Base-by-base conservation (phyloP, 306 rosid genomes). In the Rosa persica region DNA sequence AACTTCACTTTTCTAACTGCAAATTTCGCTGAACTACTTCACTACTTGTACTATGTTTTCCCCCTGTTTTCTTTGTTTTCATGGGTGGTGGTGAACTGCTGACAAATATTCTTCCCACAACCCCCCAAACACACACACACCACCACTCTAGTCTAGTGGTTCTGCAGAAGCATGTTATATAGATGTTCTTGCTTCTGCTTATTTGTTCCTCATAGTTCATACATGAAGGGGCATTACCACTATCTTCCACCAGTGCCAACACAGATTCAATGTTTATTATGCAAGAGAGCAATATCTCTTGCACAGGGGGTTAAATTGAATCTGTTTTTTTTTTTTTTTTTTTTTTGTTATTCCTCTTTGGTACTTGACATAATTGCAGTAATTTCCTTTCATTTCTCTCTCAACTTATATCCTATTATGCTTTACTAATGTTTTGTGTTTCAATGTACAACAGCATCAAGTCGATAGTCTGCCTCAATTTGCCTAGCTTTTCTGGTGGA, bases 401-500 rank as follows among this genome's bases (percentile, higher is more conserved):
- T 17, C 54, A 25, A 13, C 7, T 74, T 23, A 6, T 47, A 25
- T 47, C 13, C 36, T 16, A 55, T 17, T 73, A 12, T 79, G 49
- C 71, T 80, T 75, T 60, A 38, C 3, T 70, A 71, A 88, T 65
- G 8, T 66, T 16, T 9, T 19, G 25, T 30, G 44, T 80, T 67
- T 76, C 74, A 76, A 52, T 75, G 44, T 72, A 46, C 96, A 95
- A 51, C 96, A 95, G 99, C 85, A 95, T 93, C 75, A 81, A 95
- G 90, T 93, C 99, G 75, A 89, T 95, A 75, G 76, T 95, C 70
- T 93, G 98, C 86, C 96, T 95, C 72, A 93, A 95, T 88, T 86
- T 95, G 88, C 99, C 98, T 70, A 95, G 99, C 88, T 95, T 95
- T 89, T 95, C 99, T 78, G 98, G 99, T 65, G 99, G 99, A 83